Percentiles rank a stretch among this genome's conserved stretches.
These are phyloP conservation scores for Ophiostoma pallidulum DNA, from an alignment of 2,329 filamentous ascomycete species.

Conservation along the genomic window DNA sequence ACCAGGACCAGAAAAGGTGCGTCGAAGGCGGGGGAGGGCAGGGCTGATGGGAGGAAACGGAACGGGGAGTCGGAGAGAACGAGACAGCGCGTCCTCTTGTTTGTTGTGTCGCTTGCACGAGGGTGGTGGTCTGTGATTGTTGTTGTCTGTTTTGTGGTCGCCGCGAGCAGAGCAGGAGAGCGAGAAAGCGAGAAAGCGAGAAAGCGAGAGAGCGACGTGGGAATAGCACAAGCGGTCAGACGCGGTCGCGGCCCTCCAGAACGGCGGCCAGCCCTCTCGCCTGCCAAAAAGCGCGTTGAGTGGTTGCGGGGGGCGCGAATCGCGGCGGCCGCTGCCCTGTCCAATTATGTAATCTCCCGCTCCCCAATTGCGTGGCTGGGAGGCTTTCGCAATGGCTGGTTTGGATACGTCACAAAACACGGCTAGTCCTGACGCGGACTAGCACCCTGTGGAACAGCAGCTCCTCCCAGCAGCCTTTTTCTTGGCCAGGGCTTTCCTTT, in stretches of 20 bases:
- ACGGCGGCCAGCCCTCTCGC: background rate
- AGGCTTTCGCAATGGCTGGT: slow-evolving; percentile 5
- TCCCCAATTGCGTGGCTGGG: background rate
- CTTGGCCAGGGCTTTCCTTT: background rate
- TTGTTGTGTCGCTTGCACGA: background rate
- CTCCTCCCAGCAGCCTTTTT: slow-evolving; percentile 1
- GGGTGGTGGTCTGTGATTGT: background rate
- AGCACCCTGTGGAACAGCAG: background rate
- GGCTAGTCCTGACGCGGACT: slow-evolving; percentile 1
- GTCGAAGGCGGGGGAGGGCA: background rate
- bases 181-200: background rate
- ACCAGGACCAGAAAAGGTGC: background rate
- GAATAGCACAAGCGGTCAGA: slow-evolving; percentile 11
- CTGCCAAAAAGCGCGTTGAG: slow-evolving; percentile 16
- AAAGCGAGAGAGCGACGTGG: background rate
- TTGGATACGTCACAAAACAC: slow-evolving; percentile 9
- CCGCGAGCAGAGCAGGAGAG: background rate
- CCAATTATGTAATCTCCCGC: slow-evolving; percentile 7
- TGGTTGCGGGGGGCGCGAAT: slow-evolving; percentile 7
- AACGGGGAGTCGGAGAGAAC: background rate
- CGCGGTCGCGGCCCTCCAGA: slow-evolving; percentile 11
- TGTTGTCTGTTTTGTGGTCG: background rate
- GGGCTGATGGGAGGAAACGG: slow-evolving; percentile 3
- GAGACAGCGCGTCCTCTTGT: background rate
- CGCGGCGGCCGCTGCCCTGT: background rate